A percentile compares a stretch with the other conserved stretches of the same genome.
Conservation (phyloP, 768 basidiomycete genomes). For the Rhizopogon vesiculosus region DNA sequence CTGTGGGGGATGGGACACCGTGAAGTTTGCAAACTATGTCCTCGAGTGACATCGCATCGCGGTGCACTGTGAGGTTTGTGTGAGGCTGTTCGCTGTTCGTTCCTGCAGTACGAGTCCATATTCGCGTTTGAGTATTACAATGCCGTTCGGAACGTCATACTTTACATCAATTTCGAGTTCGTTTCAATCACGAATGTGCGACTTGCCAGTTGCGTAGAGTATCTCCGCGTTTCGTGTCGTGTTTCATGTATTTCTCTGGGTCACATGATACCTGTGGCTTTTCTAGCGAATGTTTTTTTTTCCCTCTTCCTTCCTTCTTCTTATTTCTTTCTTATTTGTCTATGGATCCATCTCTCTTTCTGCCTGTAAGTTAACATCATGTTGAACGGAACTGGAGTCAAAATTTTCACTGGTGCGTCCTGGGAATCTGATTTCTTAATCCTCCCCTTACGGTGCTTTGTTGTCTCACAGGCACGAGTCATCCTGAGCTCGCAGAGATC, state of each 20-base stretch:
- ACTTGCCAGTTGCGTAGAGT: too few species aligned
- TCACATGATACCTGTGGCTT: constrained; percentile 8
- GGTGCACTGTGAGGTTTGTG: too few species aligned
- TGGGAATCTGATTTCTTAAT: background rate
- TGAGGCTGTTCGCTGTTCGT: too few species aligned
- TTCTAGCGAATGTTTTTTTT: constrained; percentile 1
- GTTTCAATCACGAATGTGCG: too few species aligned
- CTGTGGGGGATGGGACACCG: too few species aligned
- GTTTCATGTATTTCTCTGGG: background rate
- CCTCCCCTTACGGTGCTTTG: background rate
- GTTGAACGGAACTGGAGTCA: constrained; percentile 55
- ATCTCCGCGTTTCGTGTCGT: too few species aligned
- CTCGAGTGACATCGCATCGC: too few species aligned
- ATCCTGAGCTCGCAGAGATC: constrained; percentile 91
- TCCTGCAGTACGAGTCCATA: too few species aligned
- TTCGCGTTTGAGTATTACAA: too few species aligned
- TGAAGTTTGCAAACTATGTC: too few species aligned
- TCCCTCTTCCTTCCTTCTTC: constrained; percentile 7
- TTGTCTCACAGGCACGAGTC: constrained; percentile 71
- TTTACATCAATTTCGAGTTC: too few species aligned
- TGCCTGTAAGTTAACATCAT: constrained; percentile 26
- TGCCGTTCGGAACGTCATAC: too few species aligned
- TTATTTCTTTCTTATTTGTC: constrained; percentile 5
- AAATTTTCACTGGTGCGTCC: constrained; percentile 51
- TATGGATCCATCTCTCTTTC: background rate